These are phyloP conservation scores for Trypanosoma mega DNA, from an alignment of 208 protist genomes.

Conservation along the genomic window DNA sequence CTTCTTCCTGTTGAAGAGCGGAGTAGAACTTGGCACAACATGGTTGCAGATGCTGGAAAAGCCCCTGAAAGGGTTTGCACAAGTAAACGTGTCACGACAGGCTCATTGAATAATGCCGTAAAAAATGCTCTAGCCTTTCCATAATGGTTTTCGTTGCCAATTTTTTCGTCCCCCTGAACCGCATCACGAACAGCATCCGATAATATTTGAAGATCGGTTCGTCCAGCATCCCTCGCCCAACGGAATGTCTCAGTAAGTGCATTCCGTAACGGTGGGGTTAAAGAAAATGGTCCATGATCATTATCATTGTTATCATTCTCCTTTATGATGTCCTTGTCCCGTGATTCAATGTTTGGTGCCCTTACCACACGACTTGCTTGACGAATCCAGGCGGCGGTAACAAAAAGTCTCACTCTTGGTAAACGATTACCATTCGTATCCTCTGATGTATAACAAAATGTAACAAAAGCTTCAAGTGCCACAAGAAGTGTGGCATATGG, in stretches of 20 bases:
- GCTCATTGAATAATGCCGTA: neutral
- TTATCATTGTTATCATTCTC: neutral
- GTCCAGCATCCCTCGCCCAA: too few relatives aligned
- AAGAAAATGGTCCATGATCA: too few relatives aligned
- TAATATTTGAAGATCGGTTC: too few relatives aligned
- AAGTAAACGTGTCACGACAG: constrained; percentile 10
- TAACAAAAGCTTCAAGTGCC: neutral
- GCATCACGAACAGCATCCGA: too few relatives aligned
- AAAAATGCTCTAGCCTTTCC: neutral
- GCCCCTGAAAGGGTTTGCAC: constrained; percentile 17
- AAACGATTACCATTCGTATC: neutral
- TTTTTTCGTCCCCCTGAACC: too few relatives aligned
- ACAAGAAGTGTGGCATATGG: neutral
- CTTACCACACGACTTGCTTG: neutral
- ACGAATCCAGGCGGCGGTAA: neutral
- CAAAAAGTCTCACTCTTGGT: neutral
- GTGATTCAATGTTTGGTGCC: neutral
- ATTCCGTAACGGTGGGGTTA: too few relatives aligned
- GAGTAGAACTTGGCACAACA: constrained; percentile 16
- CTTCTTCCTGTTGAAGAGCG: neutral
- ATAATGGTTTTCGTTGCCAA: neutral
- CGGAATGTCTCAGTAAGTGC: too few relatives aligned
- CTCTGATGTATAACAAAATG: neutral
- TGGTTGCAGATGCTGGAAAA: constrained; percentile 6
- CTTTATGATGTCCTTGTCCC: neutral